Evolutionary conservation across 139 green algal species (phyloP).

Genomic region (Nannochloris sp.): DNA sequence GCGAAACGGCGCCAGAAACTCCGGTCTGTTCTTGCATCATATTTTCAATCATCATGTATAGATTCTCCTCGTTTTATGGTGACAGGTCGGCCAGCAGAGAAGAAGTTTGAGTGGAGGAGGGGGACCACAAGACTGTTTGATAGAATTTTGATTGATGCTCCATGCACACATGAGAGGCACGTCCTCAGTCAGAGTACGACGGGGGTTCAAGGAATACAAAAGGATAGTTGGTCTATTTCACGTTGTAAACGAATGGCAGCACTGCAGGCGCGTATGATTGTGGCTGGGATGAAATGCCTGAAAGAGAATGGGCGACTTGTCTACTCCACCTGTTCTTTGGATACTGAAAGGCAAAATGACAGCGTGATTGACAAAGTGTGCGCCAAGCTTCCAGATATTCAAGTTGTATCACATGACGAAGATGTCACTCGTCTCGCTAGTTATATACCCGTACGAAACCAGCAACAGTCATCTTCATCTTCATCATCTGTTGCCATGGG

Average conservation of each 20-base stretch:
- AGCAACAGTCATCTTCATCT: slow-evolving; percentile 1
- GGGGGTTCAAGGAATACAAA: not conserved
- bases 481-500: slow-evolving; percentile 6
- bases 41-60: not conserved
- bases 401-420: slow-evolving; percentile 11
- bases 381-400: not conserved
- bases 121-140: slow-evolving; percentile 28
- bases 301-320: slow-evolving; percentile 46
- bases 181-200: slow-evolving; percentile 33
- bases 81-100: not conserved
- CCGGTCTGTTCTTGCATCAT: too few species aligned
- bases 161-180: slow-evolving; percentile 52
- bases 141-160: slow-evolving; percentile 55
- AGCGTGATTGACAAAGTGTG: slow-evolving; percentile 37
- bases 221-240: slow-evolving; percentile 34
- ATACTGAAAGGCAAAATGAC: slow-evolving; percentile 44
- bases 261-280: slow-evolving; percentile 40
- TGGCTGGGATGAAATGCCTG: slow-evolving; percentile 31
- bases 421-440: not conserved
- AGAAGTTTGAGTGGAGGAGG: not conserved
- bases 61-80: not conserved
- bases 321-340: slow-evolving; percentile 59
- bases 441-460: not conserved
- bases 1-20: not conserved
- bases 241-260: slow-evolving; percentile 35